A percentile compares a stretch with the other conserved stretches of the same genome.
Conservation (phyloP, 2,329 filamentous ascomycete genomes). For the Xylariaceae sp. region DNA sequence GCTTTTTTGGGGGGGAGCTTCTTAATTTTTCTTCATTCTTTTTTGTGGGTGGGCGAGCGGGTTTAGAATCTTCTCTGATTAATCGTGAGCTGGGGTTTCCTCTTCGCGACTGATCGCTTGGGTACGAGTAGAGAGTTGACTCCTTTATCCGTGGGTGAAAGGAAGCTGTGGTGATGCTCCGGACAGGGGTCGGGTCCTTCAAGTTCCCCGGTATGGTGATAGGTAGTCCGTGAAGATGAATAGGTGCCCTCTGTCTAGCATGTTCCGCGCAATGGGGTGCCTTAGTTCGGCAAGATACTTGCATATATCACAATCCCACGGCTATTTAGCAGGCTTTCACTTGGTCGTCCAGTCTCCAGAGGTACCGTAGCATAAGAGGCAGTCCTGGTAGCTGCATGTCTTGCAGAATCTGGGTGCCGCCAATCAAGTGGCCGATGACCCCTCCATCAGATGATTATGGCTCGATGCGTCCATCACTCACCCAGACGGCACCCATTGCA, state of each 20-base stretch:
- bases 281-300: background rate
- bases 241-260: background rate
- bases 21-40: background rate
- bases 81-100: too few relatives aligned
- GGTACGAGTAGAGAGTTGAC: too few relatives aligned
- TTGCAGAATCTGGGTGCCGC: conserved; percentile 15
- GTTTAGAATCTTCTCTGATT: too few relatives aligned
- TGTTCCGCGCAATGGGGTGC: background rate
- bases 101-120: too few relatives aligned
- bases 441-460: conserved; percentile 8
- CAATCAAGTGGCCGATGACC: conserved; percentile 5
- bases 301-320: background rate
- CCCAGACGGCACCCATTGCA: background rate
- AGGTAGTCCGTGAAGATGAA: too few relatives aligned
- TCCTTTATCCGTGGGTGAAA: too few relatives aligned
- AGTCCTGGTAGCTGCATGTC: conserved; percentile 9
- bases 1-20: conserved; percentile 1
- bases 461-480: conserved; percentile 6
- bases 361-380: background rate
- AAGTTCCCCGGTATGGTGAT: too few relatives aligned
- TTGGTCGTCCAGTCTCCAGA: background rate
- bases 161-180: too few relatives aligned
- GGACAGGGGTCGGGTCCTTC: too few relatives aligned
- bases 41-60: too few relatives aligned
- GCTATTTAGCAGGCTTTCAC: background rate